Evolutionary conservation across 306 rosid genomes (phyloP).

Genomic region (Medicago ruthenica): DNA sequence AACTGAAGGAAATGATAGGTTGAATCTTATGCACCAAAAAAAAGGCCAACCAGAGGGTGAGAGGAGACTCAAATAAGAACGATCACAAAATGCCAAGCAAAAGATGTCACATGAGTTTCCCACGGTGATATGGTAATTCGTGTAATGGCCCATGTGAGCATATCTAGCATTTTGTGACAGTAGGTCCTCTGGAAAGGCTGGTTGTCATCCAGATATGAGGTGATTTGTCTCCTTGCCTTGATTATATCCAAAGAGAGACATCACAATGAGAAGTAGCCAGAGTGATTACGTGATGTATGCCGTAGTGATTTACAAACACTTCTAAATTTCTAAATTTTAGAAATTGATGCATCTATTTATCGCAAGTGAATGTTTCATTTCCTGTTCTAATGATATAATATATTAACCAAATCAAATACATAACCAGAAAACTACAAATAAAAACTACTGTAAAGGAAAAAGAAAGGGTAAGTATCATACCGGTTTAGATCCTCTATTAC

Average conservation of each 20-base stretch:
- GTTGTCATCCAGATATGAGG: not conserved
- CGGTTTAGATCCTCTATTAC: slow-evolving; percentile 59
- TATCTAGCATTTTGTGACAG: not conserved
- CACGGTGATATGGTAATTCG: not conserved
- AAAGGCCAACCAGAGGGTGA: not conserved
- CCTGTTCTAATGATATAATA: not conserved
- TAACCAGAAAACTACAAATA: slow-evolving; percentile 3
- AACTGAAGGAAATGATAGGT: not conserved
- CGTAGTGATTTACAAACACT: not conserved
- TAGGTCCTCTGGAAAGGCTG: not conserved
- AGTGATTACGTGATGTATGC: not conserved
- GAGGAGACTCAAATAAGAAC: not conserved
- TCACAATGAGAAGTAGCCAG: not conserved
- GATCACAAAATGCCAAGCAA: not conserved
- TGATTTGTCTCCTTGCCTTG: slow-evolving; percentile 2
- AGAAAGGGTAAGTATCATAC: slow-evolving; percentile 55
- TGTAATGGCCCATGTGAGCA: not conserved
- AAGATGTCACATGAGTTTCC: not conserved
- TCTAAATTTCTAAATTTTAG: slow-evolving; percentile 7
- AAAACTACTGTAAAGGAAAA: slow-evolving; percentile 18
- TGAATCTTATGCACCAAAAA: not conserved
- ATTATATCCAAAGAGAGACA: too few species aligned
- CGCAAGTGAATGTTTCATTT: not conserved
- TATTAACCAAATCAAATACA: slow-evolving; percentile 7
- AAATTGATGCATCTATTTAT: slow-evolving; percentile 1